Evolutionary conservation across 768 basidiomycete species (phyloP), one percentile per base, ranked within the genome.

Genomic region (Termitomyces sp.): DNA sequence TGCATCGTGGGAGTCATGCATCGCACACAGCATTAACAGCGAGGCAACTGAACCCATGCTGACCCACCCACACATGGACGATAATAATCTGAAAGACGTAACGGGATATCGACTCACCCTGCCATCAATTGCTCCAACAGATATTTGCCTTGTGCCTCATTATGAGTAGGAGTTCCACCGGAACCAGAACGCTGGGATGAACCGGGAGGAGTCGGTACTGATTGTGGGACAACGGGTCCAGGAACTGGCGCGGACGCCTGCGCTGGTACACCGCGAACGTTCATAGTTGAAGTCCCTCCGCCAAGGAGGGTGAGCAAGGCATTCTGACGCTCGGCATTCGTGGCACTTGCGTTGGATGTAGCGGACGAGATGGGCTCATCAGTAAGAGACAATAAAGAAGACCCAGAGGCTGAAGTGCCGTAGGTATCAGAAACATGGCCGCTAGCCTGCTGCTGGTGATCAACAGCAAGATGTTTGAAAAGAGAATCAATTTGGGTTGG

Each of bases 61-160:
- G 49, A 46, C 43, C 52, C 39, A 61, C 46, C 27, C 46, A 50
- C 49, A 52, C 27, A 31, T 14, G 24, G 29, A 50, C 37, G 16
- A 36, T 27, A 9, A 36, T 43, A 54, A 5, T 37, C 2, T 41
- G 9, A 53, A 18, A 49, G 42, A 62, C 57, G 57, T 61, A 56
- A 29, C 55, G 4, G 22, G 20, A 34, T 41, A 7, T 10, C 59
- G 16, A 77, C 87, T 73, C 68, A 92, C 90, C 88, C 86, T 56
- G 84, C 77, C 85, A 93, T 89, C 59, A 93, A 75, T 67, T 91
- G 88, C 62, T 93, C 90, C 59, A 93, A 72, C 63, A 92, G 69
- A 59, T 85, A 76, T 72, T 91, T 90, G 57, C 86, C 85, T 67
- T 89, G 87, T 0, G 81, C 71, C 60, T 90, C 87, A 63, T 79